Evolutionary conservation across 768 basidiomycete genomes (phyloP).

Genomic region (Suillus lakei): DNA sequence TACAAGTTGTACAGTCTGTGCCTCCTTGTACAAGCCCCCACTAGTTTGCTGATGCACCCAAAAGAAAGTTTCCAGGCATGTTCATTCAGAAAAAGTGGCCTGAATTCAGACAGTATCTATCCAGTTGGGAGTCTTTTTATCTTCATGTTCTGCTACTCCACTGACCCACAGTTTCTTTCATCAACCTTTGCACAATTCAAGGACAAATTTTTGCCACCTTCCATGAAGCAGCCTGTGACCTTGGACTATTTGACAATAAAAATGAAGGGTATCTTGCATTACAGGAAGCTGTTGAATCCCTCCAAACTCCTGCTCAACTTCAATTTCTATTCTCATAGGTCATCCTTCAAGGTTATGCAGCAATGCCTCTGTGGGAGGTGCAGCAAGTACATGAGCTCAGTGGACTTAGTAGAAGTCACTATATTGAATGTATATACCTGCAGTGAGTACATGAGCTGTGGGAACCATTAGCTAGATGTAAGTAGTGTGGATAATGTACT

Average conservation of each 20-base stretch:
- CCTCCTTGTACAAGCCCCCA: too few relatives aligned
- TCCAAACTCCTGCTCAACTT: constrained; percentile 41
- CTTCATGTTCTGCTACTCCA: constrained; percentile 32
- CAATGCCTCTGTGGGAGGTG: background rate
- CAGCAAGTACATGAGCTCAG: too few relatives aligned
- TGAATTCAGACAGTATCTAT: constrained; percentile 30
- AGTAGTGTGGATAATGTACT: too few relatives aligned
- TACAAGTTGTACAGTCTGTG: too few relatives aligned
- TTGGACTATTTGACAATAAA: constrained; percentile 27
- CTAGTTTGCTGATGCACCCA: too few relatives aligned
- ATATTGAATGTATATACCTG: too few relatives aligned
- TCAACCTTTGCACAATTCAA: constrained; percentile 28
- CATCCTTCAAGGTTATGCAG: background rate
- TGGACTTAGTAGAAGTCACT: too few relatives aligned
- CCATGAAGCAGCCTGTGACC: constrained; percentile 29
- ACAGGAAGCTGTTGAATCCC: constrained; percentile 36
- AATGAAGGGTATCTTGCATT: constrained; percentile 37
- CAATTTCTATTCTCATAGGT: constrained; percentile 37
- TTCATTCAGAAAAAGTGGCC: constrained; percentile 15
- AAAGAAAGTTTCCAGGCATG: background rate
- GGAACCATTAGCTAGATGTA: too few relatives aligned
- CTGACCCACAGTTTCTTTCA: constrained; percentile 19
- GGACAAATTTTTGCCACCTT: constrained; percentile 17
- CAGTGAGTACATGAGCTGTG: too few relatives aligned
- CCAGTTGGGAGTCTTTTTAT: constrained; percentile 40